phyloP scores from a whole-genome alignment of 2,329 filamentous ascomycete genomes.

The Myriangium duriaei region DNA sequence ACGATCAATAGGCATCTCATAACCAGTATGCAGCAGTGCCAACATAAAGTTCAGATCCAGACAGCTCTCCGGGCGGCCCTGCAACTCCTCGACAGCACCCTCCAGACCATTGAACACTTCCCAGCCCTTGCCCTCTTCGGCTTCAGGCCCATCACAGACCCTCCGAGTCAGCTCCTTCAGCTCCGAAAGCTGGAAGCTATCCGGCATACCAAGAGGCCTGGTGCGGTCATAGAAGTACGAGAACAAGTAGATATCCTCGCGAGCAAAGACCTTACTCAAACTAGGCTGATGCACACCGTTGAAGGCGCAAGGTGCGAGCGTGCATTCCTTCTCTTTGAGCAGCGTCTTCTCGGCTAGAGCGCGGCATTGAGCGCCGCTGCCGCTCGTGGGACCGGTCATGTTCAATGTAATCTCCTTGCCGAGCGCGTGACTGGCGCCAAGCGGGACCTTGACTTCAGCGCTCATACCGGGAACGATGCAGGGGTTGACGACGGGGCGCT shows the following conservation, averaged over 20 bases:
- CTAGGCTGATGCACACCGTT: conserved; percentile 92
- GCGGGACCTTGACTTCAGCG: conserved; percentile 58
- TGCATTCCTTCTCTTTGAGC: conserved; percentile 72
- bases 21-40: conserved; percentile 82
- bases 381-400: conserved; percentile 72
- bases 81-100: conserved; percentile 67
- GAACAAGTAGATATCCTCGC: conserved; percentile 90
- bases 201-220: conserved; percentile 91
- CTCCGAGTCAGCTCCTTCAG: conserved; percentile 72
- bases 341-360: conserved; percentile 81
- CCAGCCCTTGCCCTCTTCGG: conserved; percentile 53
- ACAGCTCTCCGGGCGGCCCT: conserved; percentile 77
- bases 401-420: conserved; percentile 57
- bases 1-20: conserved; percentile 92
- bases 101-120: conserved; percentile 65
- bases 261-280: conserved; percentile 79
- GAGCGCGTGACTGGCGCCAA: conserved; percentile 54
- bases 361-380: conserved; percentile 76
- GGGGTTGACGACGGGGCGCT: conserved; percentile 62
- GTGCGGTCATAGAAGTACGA: conserved; percentile 98
- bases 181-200: conserved; percentile 85
- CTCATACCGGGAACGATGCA: conserved; percentile 74
- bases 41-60: conserved; percentile 96
- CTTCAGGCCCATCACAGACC: conserved; percentile 74
- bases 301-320: conserved; percentile 88